Evolutionary conservation across 768 basidiomycete genomes (phyloP), one percentile per base, ranked within the genome.

Genomic region (Mycena albidolilacea): DNA sequence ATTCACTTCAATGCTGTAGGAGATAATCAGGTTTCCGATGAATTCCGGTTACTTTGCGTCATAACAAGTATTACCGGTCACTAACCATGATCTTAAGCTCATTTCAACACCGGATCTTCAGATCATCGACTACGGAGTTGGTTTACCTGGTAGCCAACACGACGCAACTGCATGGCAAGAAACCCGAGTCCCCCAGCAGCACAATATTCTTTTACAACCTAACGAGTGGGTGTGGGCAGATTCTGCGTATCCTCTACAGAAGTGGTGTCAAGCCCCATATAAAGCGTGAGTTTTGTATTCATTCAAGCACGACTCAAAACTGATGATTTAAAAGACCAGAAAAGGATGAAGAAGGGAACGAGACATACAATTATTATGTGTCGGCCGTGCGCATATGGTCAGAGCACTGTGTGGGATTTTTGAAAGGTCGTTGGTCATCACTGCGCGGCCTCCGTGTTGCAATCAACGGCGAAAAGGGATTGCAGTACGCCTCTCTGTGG

Each of bases 81-180:
- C 8, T 17, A 38, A 37, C 30, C 8, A 7, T 8, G 10, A 3
- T 58, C 35, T 38, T 21, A 10, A 77, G 77, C 15, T 79, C 43
- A 67, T 76, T 17, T 74, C 72, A 19, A 52, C 68, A 3, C 76
- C 75, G 38, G 69, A 80, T 71, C 68, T 79, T 10, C 69, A 64
- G 3, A 82, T 83, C 19, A 63, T 81, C 55, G 80, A 83, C 60
- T 83, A 76, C 73, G 76, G 67, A 21, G 73, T 81, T 64, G 82
- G 83, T 0, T 62, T 81, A 0, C 77, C 80, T 21, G 83, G 81
- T 5, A 83, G 81, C 58, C 76, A 79, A 35, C 81, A 84, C 77
- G 80, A 84, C 75, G 68, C 82, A 10, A 76, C 77, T 57, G 81
- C 82, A 7, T 83, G 80, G 76, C n/a, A 64, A 35, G 77, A 81